These are phyloP conservation scores for Apiospora rasikravindrae DNA, from an alignment of 2,329 filamentous ascomycete genomes.

Conservation along the genomic window DNA sequence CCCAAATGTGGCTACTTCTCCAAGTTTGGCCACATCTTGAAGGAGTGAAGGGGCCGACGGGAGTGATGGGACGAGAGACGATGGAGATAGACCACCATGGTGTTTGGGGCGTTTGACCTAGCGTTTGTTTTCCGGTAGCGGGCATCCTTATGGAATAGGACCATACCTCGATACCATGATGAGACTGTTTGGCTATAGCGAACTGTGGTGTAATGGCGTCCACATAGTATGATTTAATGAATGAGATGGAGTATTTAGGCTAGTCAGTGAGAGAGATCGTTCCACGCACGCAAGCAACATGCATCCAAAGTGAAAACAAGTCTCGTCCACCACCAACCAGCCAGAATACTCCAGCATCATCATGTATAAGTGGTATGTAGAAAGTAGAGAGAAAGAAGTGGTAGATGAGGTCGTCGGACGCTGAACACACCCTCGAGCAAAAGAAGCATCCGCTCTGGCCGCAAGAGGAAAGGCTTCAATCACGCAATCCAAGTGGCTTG, in stretches of 20 bases:
- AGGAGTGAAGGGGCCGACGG: neutral
- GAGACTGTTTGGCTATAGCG: neutral
- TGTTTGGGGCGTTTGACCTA: neutral
- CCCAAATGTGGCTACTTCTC: constrained; percentile 76
- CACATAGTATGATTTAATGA: neutral
- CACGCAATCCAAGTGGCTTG: constrained; percentile 15
- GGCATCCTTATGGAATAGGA: neutral
- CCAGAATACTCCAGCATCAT: neutral
- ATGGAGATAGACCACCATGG: neutral
- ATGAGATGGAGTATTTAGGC: neutral
- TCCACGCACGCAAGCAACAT: constrained; percentile 1
- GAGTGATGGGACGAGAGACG: neutral
- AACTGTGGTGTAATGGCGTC: neutral
- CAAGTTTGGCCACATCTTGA: constrained; percentile 50
- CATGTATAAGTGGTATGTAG: neutral
- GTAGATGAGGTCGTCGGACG: neutral
- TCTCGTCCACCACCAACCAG: neutral
- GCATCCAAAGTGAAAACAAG: neutral
- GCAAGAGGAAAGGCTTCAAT: constrained; percentile 4
- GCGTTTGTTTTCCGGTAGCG: constrained; percentile 3
- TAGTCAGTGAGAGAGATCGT: neutral
- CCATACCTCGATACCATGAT: neutral
- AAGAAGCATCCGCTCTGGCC: constrained; percentile 16
- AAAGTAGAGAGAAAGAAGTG: neutral
- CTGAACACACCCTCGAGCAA: neutral